Percentiles rank a stretch among this genome's conserved stretches.
These are phyloP conservation scores for Pythium periplocum DNA, from an alignment of 352 stramenopile species.

Conservation along the genomic window DNA sequence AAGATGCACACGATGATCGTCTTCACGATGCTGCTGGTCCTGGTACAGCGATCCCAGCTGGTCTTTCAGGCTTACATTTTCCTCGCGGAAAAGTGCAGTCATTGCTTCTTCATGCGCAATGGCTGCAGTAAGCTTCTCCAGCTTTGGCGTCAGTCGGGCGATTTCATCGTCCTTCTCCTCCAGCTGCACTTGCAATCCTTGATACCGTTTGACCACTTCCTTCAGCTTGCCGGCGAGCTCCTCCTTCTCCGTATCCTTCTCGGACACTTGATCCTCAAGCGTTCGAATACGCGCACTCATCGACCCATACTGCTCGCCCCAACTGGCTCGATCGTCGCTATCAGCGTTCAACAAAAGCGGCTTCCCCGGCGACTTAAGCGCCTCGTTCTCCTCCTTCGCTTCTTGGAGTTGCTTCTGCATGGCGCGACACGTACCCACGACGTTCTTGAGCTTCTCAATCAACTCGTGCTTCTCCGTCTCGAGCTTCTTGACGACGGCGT, in stretches of 20 bases:
- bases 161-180: slow-evolving; percentile 49
- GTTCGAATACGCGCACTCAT: slow-evolving; percentile 16
- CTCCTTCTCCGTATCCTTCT: slow-evolving; percentile 41
- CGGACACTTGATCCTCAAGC: slow-evolving; percentile 32
- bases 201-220: slow-evolving; percentile 43
- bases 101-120: slow-evolving; percentile 42
- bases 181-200: slow-evolving; percentile 42
- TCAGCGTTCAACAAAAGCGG: slow-evolving; percentile 2
- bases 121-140: slow-evolving; percentile 20
- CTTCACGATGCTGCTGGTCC: slow-evolving; percentile 50
- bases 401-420: slow-evolving; percentile 74
- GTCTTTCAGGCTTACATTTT: slow-evolving; percentile 44
- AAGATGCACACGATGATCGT: slow-evolving; percentile 22
- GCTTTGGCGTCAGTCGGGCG: slow-evolving; percentile 29
- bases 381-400: slow-evolving; percentile 49
- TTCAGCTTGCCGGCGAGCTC: slow-evolving; percentile 43
- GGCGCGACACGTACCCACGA: slow-evolving; percentile 56
- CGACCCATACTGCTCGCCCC: not conserved
- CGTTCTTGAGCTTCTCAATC: slow-evolving; percentile 71
- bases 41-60: slow-evolving; percentile 35
- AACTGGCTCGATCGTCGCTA: slow-evolving; percentile 4
- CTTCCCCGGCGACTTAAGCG: slow-evolving; percentile 30
- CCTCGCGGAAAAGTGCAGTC: slow-evolving; percentile 44
- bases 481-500: slow-evolving; percentile 35
- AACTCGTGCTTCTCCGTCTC: slow-evolving; percentile 68